phyloP scores from a whole-genome alignment of 2,329 filamentous ascomycete species.

The Pseudodiploospora longispora region DNA sequence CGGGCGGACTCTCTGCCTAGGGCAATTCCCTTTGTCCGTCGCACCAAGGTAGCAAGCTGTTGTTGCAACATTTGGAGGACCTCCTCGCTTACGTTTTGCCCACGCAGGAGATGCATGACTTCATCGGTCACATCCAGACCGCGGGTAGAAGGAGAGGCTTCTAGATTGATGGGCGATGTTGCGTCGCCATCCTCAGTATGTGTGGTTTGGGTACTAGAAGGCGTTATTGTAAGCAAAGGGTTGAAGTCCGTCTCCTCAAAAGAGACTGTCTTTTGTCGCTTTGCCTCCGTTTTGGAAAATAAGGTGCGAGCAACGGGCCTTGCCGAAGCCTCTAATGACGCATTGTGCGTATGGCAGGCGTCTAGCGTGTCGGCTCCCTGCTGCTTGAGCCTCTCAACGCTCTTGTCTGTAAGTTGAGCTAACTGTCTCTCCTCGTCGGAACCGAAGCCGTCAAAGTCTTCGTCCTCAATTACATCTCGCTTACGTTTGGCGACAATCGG shows the following conservation, averaged over 20 bases:
- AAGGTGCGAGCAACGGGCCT: slow-evolving; percentile 29
- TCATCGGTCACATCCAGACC: slow-evolving; percentile 33
- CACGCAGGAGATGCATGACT: slow-evolving; percentile 41
- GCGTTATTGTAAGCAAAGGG: slow-evolving; percentile 10
- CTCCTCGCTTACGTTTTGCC: slow-evolving; percentile 29
- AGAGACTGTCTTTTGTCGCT: slow-evolving; percentile 24
- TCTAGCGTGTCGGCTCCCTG: slow-evolving; percentile 18
- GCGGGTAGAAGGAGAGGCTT: background rate
- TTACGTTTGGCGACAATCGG: slow-evolving; percentile 19
- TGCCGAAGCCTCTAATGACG: slow-evolving; percentile 18
- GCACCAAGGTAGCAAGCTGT: slow-evolving; percentile 46
- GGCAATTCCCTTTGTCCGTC: slow-evolving; percentile 51
- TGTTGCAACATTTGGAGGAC: slow-evolving; percentile 30
- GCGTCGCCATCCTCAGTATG: slow-evolving; percentile 1
- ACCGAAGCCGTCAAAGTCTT: slow-evolving; percentile 25
- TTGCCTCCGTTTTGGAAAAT: slow-evolving; percentile 22
- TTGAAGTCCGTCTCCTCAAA: slow-evolving; percentile 17
- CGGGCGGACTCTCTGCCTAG: slow-evolving; percentile 59
- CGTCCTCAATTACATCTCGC: slow-evolving; percentile 17
- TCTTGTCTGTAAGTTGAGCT: slow-evolving; percentile 26
- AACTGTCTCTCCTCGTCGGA: slow-evolving; percentile 33
- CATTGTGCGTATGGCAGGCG: slow-evolving; percentile 13
- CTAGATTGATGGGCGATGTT: background rate
- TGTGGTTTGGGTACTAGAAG: slow-evolving; percentile 3
- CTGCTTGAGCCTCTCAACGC: slow-evolving; percentile 17